Base-by-base conservation (phyloP, 2,329 filamentous ascomycete species). In the Sclerotiophoma versabilis region DNA sequence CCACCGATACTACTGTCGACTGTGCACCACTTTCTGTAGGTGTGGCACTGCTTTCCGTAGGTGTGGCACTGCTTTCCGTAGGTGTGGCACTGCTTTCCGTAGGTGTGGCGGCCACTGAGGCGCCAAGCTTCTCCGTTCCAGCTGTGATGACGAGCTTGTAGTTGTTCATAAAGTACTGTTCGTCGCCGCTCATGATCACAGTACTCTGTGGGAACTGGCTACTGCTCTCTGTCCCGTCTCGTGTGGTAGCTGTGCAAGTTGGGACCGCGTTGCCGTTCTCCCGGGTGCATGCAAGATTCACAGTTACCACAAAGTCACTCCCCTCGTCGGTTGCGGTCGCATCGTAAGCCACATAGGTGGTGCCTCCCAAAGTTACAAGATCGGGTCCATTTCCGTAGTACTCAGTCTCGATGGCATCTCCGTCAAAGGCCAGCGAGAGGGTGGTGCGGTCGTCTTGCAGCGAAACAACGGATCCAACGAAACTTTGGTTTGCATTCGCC, bases 141-240 rank as follows among this genome's bases (percentile, higher is more conserved):
- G 68, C 68, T 1, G 71, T 73, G 38, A 72, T 63, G 43, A 69
- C 49, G 14, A 72, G 33, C 15, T 59, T 46, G 43, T 61, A 64
- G 10, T 60, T 63, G 11, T 53, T 54, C 25, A 68, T 25, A 15
- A 54, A 61, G 27, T 57, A 50, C 6, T 54, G 49, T 5, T 55
- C 46, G 15, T 58, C 54, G 36, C 51, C 52, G 9, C 47, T 50
- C 17, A 50, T 41, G 14, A 39, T 54, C 5, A 26, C 25, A 9
- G 51, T 45, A 6, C 12, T 38, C 15, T 29, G 23, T 10, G 23
- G n/a, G 17, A 30, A 29, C 5, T 23, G 9, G 26, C 52, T 59
- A 17, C 57, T 46, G 22, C 48, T 47, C 9, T 44, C 41, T 1
- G 46, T 36, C 4, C 58, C 59, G n/a, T n/a, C 32, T 25, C 32